These are phyloP conservation scores for Ogataea zsoltii DNA, from an alignment of 805 yeast species.

Conservation along the genomic window DNA sequence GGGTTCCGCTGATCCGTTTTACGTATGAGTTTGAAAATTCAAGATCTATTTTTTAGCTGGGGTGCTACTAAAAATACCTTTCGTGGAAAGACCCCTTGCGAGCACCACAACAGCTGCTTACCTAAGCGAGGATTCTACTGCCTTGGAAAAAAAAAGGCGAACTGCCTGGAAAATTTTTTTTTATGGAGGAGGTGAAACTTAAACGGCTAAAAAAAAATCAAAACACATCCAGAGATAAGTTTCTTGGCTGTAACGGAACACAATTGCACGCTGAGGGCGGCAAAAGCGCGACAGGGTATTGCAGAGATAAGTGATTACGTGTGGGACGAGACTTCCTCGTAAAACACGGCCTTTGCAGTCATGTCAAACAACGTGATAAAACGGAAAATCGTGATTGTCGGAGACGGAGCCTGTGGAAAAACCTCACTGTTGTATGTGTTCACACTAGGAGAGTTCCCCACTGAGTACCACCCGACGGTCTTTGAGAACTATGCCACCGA, in stretches of 20 bases:
- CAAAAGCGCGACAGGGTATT: background rate
- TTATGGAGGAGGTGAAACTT: background rate
- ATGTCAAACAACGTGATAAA: slow-evolving; percentile 38
- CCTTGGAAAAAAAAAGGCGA: background rate
- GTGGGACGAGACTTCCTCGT: no score
- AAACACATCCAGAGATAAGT: no score
- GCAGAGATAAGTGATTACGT: background rate
- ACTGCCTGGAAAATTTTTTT: slow-evolving; percentile 8
- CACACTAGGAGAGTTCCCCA: slow-evolving; percentile 89
- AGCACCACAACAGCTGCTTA: background rate
- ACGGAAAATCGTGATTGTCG: slow-evolving; percentile 85
- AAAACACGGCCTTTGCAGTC: background rate
- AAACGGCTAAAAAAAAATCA: background rate
- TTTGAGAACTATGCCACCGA: slow-evolving; percentile 94
- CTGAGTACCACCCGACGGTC: slow-evolving; percentile 91
- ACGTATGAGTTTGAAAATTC: background rate
- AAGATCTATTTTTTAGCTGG: background rate
- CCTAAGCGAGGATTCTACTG: background rate
- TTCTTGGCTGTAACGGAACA: background rate
- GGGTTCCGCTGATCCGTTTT: slow-evolving; percentile 13
- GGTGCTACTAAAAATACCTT: background rate
- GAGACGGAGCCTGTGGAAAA: slow-evolving; percentile 95
- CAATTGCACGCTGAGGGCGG: slow-evolving; percentile 2
- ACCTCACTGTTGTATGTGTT: slow-evolving; percentile 89
- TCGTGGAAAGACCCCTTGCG: background rate